Evolutionary conservation across 176 grass and related monocot genomes (phyloP).

Genomic region (Coix lacrymajobi): DNA sequence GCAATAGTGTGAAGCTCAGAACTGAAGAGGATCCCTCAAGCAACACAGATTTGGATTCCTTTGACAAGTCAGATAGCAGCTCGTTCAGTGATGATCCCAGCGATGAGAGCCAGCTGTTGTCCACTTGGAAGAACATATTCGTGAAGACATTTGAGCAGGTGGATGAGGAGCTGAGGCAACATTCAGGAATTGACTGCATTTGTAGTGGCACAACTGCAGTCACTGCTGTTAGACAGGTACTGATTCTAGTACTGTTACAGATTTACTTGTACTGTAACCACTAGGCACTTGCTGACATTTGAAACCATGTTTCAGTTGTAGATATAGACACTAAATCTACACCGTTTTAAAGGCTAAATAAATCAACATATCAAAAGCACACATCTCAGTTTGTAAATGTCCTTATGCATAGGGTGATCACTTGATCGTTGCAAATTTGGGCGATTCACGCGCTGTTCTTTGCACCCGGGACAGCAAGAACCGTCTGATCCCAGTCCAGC

Average conservation of each 20-base stretch:
- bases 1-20: background rate
- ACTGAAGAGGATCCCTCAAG: too few species aligned
- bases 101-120: constrained; percentile 25
- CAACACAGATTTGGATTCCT: constrained; percentile 22
- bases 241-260: too few species aligned
- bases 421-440: constrained; percentile 75
- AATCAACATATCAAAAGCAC: background rate
- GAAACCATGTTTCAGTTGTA: background rate
- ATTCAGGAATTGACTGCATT: constrained; percentile 65
- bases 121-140: constrained; percentile 45
- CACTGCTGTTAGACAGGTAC: constrained; percentile 60
- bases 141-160: constrained; percentile 64
- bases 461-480: constrained; percentile 50
- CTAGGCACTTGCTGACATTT: too few species aligned
- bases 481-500: constrained; percentile 47
- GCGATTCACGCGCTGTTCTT: constrained; percentile 75
- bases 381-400: background rate
- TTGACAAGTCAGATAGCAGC: constrained; percentile 27
- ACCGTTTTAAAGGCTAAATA: background rate
- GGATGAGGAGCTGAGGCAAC: constrained; percentile 55
- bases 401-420: constrained; percentile 46
- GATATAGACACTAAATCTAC: background rate
- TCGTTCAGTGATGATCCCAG: constrained; percentile 13
- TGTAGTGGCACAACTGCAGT: constrained; percentile 86
- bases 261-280: too few species aligned